These are phyloP conservation scores for Aspergillus pseudoterreus DNA, from an alignment of 2,329 filamentous ascomycete genomes.

Conservation along the genomic window DNA sequence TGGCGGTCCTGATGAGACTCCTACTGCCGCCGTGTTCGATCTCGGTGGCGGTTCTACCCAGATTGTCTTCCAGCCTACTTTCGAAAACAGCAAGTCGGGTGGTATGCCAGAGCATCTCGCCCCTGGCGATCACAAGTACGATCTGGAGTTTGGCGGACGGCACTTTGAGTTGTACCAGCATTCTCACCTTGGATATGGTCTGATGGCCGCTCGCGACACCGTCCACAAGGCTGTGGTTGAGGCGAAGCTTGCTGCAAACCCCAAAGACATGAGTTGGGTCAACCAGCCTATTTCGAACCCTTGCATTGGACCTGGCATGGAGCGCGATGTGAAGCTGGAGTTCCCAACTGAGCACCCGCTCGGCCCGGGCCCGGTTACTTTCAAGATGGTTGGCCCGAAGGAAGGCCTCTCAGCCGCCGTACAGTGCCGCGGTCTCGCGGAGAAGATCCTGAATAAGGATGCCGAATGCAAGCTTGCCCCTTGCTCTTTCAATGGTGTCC, in stretches of 20 bases:
- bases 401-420: constrained; percentile 62
- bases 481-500: constrained; percentile 97
- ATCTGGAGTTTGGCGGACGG: constrained; percentile 82
- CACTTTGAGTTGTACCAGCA: constrained; percentile 95
- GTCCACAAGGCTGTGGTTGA: constrained; percentile 75
- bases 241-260: constrained; percentile 62
- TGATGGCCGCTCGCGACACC: constrained; percentile 90
- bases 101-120: constrained; percentile 82
- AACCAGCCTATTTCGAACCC: constrained; percentile 72
- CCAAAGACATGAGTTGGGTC: constrained; percentile 64
- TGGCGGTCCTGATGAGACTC: constrained; percentile 81
- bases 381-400: constrained; percentile 85
- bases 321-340: constrained; percentile 67
- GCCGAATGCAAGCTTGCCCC: constrained; percentile 74
- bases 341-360: constrained; percentile 65
- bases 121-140: constrained; percentile 94
- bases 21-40: constrained; percentile 92
- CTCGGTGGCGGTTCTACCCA: constrained; percentile 96
- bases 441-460: constrained; percentile 88
- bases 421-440: constrained; percentile 84
- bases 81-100: constrained; percentile 66
- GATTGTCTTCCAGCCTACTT: constrained; percentile 97
- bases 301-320: constrained; percentile 79
- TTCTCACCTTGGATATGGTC: constrained; percentile 92
- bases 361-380: constrained; percentile 55